Conservation (phyloP, 1,139 yeast species). For the Wickerhamomyces sp. region DNA sequence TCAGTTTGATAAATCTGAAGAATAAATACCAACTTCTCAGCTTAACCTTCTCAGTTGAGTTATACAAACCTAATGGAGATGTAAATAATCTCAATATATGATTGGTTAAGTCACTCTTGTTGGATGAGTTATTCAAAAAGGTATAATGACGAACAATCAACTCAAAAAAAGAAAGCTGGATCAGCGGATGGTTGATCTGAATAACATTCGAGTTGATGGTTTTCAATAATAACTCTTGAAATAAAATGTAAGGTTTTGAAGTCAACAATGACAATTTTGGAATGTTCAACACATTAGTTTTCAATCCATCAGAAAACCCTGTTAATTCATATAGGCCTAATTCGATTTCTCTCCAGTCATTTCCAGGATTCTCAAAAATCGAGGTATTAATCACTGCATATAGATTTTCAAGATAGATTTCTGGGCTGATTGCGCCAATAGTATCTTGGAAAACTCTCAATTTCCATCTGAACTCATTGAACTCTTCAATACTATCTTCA, state of each 20-base stretch:
- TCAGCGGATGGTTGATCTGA: constrained; percentile 64
- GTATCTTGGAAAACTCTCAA: constrained; percentile 81
- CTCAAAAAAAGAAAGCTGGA: constrained; percentile 81
- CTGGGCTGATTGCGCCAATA: constrained; percentile 71
- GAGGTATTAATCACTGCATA: constrained; percentile 63
- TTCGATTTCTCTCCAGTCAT: constrained; percentile 79
- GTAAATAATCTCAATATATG: constrained; percentile 74
- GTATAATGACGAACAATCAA: constrained; percentile 74
- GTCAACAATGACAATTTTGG: constrained; percentile 59
- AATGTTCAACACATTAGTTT: constrained; percentile 65
- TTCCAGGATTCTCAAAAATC: constrained; percentile 33
- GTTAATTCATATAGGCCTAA: constrained; percentile 80
- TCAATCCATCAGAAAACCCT: constrained; percentile 73
- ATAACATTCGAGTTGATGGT: constrained; percentile 55
- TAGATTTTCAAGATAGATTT: constrained; percentile 65
- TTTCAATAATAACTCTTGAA: constrained; percentile 52
- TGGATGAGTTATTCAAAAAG: constrained; percentile 47
- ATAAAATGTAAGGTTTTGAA: constrained; percentile 57
- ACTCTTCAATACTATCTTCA: constrained; percentile 65
- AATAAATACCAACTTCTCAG: constrained; percentile 89
- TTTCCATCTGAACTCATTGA: constrained; percentile 64
- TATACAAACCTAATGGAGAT: constrained; percentile 71
- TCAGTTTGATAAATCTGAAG: constrained; percentile 72
- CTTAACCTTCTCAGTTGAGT: constrained; percentile 65
- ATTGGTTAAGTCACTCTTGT: constrained; percentile 48